Conservation (phyloP, 2,329 filamentous ascomycete species). For the Chaetothyriales sp. region DNA sequence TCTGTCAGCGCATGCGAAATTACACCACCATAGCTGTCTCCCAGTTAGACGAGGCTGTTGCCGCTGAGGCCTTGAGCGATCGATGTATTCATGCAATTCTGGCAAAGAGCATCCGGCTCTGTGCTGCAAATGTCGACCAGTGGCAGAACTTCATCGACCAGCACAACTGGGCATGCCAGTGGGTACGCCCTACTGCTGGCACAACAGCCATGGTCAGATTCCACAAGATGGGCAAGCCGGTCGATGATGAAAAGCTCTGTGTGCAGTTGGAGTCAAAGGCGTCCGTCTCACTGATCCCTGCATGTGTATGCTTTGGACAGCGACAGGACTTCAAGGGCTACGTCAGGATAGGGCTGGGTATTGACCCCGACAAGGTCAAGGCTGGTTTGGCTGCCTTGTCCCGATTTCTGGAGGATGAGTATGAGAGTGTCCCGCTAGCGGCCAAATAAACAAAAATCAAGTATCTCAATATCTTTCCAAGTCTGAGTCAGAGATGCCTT, state of each 20-base stretch:
- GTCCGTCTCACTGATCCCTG: conserved; percentile 61
- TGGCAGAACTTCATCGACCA: conserved; percentile 53
- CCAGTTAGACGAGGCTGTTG: conserved; percentile 66
- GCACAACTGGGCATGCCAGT: conserved; percentile 49
- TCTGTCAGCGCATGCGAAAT: conserved; percentile 51
- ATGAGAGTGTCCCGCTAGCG: conserved; percentile 33
- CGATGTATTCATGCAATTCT: conserved; percentile 50
- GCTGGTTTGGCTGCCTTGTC: conserved; percentile 45
- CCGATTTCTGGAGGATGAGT: conserved; percentile 41
- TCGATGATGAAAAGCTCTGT: conserved; percentile 62
- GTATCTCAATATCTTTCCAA: conserved; percentile 32
- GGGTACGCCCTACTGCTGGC: conserved; percentile 61
- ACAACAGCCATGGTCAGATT: conserved; percentile 69
- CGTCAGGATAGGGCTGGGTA: conserved; percentile 63
- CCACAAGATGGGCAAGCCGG: conserved; percentile 40
- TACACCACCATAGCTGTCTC: conserved; percentile 80
- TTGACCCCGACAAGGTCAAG: conserved; percentile 52
- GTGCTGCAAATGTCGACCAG: conserved; percentile 50
- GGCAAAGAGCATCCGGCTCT: conserved; percentile 49
- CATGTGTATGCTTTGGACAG: conserved; percentile 55
- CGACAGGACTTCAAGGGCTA: conserved; percentile 54
- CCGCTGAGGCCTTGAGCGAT: conserved; percentile 55
- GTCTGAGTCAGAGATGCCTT: conserved; percentile 57
- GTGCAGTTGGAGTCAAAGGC: conserved; percentile 50
- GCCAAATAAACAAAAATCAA: conserved; percentile 14